Base-by-base conservation (phyloP, 1,284 basidiomycete species). In the Naganishia sp. region DNA sequence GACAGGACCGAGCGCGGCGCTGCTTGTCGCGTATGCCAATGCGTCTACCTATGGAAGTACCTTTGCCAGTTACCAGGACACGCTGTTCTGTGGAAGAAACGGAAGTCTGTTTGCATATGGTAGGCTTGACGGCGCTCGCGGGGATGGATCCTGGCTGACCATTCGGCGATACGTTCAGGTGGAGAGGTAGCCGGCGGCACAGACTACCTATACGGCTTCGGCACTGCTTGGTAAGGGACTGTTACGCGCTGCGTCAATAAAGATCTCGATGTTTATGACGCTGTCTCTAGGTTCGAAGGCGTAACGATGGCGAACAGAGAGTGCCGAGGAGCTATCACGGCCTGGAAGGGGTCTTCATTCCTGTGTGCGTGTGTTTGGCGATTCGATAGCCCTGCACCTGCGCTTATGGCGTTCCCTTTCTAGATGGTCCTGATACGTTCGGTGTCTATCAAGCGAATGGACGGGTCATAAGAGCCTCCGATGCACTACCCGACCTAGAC, bases 21-120 rank as follows among this genome's bases (percentile, higher is more conserved):
- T 71, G 25, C 68, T 70, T 28, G 69, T 73, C 3, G 69, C 69
- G 3, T 72, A 72, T 54, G 68, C 64, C 49, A 71, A 71, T 46
- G 85, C 85, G 11, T 87, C 86, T 0, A 87, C 88, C 74, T 88
- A 88, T 68, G 85, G 85, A 0, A 87, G 86, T 69, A 80, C 83
- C 1, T 87, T 88, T 69, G 80, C 83, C 9, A 85, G 85, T 70
- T 87, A 79, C 66, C 87, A 88, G 71, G 87, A 88, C 72, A 88
- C 87, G 0, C 85, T 85, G 82, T 88, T 85, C 71, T 84, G 85
- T 0, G 87, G 87, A 0, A 77, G 81, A 0, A 86, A 84, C 60
- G 85, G 81, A 6, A 85, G 82, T 71, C 86, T 86, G 0, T 86
- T 86, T 69, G 83, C 84, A 9, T 81, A 84, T 10, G 86, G 87